These are phyloP conservation scores for Dillenia turbinata DNA, from an alignment of 164 flowering plant genomes.

Conservation along the genomic window DNA sequence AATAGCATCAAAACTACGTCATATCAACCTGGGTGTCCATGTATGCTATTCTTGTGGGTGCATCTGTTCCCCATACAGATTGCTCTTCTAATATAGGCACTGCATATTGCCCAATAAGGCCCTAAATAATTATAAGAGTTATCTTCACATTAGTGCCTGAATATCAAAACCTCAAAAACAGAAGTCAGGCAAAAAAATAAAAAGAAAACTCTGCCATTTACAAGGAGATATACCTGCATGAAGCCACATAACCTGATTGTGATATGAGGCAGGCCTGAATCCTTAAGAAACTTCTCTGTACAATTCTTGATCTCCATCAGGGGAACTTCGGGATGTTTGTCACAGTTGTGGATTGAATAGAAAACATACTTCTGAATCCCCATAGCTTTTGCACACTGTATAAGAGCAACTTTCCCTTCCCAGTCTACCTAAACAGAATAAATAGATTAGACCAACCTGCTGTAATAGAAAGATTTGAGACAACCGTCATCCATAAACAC, in stretches of 20 bases:
- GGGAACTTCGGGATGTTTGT: constrained; percentile 97
- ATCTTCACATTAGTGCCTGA: not conserved
- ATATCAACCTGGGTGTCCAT: constrained; percentile 93
- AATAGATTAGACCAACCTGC: constrained; percentile 15
- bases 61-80: constrained; percentile 99
- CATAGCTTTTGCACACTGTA: constrained; percentile 99
- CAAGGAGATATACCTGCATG: constrained; percentile 73
- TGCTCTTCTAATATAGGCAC: constrained; percentile 95
- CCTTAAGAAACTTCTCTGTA: constrained; percentile 88
- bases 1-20: not conserved
- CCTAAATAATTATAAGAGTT: constrained; percentile 35
- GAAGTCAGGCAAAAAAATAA: not conserved
- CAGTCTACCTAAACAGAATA: constrained; percentile 90
- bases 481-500: too few species aligned
- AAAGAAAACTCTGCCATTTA: not conserved
- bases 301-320: constrained; percentile 95
- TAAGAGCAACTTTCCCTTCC: constrained; percentile 99
- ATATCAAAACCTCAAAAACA: not conserved
- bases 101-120: constrained; percentile 96
- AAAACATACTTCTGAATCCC: constrained; percentile 93
- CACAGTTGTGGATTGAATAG: constrained; percentile 95
- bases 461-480: not conserved
- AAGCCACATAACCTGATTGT: constrained; percentile 87
- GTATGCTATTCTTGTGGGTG: constrained; percentile 94
- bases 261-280: constrained; percentile 67